Percentiles rank a stretch among this genome's conserved stretches.
Evolutionary conservation across 1,284 basidiomycete genomes (phyloP).

Genomic region (Porogramme epimiltina): DNA sequence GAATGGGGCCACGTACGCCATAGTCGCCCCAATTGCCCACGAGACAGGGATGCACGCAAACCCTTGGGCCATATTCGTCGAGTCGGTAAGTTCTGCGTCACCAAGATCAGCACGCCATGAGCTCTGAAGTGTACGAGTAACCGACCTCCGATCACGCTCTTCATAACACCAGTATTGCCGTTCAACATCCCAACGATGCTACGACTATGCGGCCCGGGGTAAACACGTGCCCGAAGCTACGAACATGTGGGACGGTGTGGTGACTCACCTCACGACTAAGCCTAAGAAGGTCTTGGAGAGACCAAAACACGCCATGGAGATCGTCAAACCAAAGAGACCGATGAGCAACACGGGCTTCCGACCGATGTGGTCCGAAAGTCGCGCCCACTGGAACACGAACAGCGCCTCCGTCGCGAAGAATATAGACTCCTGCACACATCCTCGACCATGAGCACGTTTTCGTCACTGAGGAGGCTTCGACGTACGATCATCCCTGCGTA

Average conservation of each 20-base stretch:
- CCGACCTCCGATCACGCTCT: slow-evolving; percentile 42
- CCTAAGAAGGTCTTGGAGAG: slow-evolving; percentile 46
- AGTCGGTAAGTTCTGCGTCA: slow-evolving; percentile 47
- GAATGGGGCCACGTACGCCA: slow-evolving; percentile 38
- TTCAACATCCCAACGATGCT: slow-evolving; percentile 54
- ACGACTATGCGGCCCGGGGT: slow-evolving; percentile 34
- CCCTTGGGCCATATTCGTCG: slow-evolving; percentile 51
- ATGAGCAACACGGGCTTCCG: slow-evolving; percentile 59
- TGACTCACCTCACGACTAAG: slow-evolving; percentile 32
- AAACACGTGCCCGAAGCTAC: too few species aligned
- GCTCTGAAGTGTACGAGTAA: not conserved
- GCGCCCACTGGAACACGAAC: slow-evolving; percentile 61
- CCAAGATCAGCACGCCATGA: not conserved
- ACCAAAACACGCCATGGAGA: slow-evolving; percentile 59
- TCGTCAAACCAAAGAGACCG: slow-evolving; percentile 46
- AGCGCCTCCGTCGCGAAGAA: slow-evolving; percentile 59
- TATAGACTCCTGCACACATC: slow-evolving; percentile 48
- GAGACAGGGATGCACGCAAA: slow-evolving; percentile 49
- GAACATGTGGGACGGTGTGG: not conserved
- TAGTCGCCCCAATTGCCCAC: slow-evolving; percentile 46
- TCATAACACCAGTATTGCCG: slow-evolving; percentile 57
- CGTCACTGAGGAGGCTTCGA: not conserved
- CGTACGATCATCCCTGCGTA: slow-evolving; percentile 62
- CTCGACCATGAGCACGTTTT: not conserved
- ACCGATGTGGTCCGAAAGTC: slow-evolving; percentile 57